Base-by-base conservation (phyloP, 495 filamentous ascomycete species). In the Xylaria nigripes region DNA sequence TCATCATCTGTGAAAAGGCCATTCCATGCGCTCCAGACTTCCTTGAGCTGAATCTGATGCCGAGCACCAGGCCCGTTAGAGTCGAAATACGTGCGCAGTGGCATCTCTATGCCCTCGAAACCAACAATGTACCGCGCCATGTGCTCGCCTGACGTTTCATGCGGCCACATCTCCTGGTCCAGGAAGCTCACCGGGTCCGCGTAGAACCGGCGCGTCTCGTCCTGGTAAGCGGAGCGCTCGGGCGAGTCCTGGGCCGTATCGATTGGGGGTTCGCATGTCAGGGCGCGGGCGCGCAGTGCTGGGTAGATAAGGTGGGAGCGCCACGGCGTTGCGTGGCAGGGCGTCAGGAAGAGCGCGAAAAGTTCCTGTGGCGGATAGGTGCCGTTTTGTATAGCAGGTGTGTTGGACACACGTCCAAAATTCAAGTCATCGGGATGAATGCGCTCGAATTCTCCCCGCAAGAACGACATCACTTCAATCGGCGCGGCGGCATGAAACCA, bases 261-360 rank as follows among this genome's bases (percentile, higher is more conserved):
- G 44, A 98, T 61, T 0, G 94, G 93, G 15, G 94, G 93, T 58
- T 96, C 90, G 68, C 93, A 98, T 8, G 86, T 86, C 10, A 97
- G 75, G 0, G 93, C 92, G 81, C 92, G 91, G 2, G 90, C 89
- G 51, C 83, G 70, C 24, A 95, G 83, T 42, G 72, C 70, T 0
- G 88, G 80, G 61, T 89, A 78, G 36, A 91, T 75, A 29, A 97
- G 77, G 63, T 91, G 89, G 6, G 85, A 87, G 53, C 89, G 86
- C 94, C 93, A 98, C n/a, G 93, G 92, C 8, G 91, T 96, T 59
- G 86, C 87, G 74, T 98, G 94, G 70, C 93, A 98, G 15, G 94
- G 93, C 78, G 93, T 95, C n/a, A 98, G 77, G 70, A 97, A 96
- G 3, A 85, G 88, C 6, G 82, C 85, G 34, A 88, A 89, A 25